A percentile compares a stretch with the other conserved stretches of the same genome.
Conservation (phyloP, 208 protist genomes). For the Crithidia fasciculata region DNA sequence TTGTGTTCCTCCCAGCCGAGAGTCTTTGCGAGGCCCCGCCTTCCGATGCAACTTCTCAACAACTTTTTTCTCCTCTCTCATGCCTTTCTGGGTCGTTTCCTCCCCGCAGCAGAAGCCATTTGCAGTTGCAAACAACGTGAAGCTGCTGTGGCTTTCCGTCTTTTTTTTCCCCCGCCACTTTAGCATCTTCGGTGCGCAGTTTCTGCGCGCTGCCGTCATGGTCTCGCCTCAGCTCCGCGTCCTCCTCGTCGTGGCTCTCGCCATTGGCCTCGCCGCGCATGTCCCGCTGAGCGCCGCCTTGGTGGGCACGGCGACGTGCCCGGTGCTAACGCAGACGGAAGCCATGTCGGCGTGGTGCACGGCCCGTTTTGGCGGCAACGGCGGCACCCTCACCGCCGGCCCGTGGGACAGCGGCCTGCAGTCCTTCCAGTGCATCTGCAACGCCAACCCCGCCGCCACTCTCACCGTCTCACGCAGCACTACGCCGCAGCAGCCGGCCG, state of each 20-base stretch:
- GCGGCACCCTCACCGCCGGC: conserved; percentile 16
- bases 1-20: too few relatives aligned
- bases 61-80: too few relatives aligned
- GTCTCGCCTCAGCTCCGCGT: neutral
- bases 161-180: too few relatives aligned
- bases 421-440: conserved; percentile 30
- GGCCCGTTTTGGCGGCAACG: conserved; percentile 21
- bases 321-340: neutral
- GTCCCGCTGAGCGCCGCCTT: neutral
- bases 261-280: neutral
- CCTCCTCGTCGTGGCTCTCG: neutral
- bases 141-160: too few relatives aligned
- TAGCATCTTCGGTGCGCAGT: too few relatives aligned
- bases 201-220: neutral
- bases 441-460: conserved; percentile 21
- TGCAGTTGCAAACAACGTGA: too few relatives aligned
- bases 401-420: neutral
- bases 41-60: too few relatives aligned
- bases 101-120: too few relatives aligned
- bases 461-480: conserved; percentile 3
- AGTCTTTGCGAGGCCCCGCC: too few relatives aligned
- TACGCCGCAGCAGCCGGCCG: neutral
- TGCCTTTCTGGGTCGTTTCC: too few relatives aligned
- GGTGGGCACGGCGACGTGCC: conserved; percentile 13
- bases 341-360: conserved; percentile 23